These are phyloP conservation scores for Litchi chinensis DNA, from an alignment of 345 rosid genomes.

Conservation along the genomic window DNA sequence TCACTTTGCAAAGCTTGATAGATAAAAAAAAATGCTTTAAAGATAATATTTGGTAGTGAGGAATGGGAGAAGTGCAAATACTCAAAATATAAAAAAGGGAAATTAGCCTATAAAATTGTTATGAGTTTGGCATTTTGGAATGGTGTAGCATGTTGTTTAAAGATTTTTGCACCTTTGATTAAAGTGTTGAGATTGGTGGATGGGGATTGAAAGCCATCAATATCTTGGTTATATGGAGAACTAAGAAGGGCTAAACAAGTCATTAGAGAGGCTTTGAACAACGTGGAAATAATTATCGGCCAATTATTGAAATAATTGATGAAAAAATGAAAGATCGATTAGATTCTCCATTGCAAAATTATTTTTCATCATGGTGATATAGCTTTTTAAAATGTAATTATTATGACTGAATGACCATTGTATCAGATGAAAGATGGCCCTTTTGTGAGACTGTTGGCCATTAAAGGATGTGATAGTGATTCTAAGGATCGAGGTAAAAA, in stretches of 20 bases:
- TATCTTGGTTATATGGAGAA: neutral
- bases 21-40: neutral
- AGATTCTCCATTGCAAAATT: neutral
- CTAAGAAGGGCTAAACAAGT: neutral
- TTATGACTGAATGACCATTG: too few relatives aligned
- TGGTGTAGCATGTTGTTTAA: neutral
- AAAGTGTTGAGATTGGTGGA: neutral
- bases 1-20: neutral
- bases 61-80: neutral
- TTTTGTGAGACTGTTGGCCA: too few relatives aligned
- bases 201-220: constrained; percentile 5
- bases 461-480: too few relatives aligned
- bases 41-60: neutral
- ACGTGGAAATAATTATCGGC: neutral
- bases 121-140: neutral
- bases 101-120: neutral
- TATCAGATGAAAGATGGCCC: too few relatives aligned
- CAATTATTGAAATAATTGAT: neutral
- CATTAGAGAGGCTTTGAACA: neutral
- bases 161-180: neutral
- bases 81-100: neutral
- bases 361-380: too few relatives aligned
- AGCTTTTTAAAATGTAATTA: too few relatives aligned
- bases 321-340: neutral
- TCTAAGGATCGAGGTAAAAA: too few relatives aligned